These are phyloP conservation scores for Neofusicoccum sp. DNA, from an alignment of 2,329 filamentous ascomycete genomes.

Conservation along the genomic window DNA sequence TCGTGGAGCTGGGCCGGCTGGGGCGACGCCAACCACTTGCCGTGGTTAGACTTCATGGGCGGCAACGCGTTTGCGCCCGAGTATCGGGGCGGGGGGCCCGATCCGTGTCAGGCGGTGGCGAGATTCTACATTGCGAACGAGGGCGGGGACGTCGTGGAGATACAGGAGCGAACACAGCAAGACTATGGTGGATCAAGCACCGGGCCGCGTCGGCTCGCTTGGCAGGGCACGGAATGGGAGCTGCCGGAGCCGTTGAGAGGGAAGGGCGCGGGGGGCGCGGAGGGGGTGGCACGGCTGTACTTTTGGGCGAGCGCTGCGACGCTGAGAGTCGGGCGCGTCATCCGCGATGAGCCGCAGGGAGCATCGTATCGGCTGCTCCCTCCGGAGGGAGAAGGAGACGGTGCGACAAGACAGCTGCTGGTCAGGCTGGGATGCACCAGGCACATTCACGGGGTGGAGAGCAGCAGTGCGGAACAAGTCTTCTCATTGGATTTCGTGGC, in stretches of 20 bases:
- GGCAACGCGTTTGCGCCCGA: not conserved
- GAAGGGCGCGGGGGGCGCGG: not conserved
- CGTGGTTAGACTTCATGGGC: not conserved
- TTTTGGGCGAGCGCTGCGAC: not conserved
- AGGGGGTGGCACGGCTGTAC: not conserved
- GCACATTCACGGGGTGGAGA: too few relatives aligned
- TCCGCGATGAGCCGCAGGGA: not conserved
- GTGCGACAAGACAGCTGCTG: not conserved
- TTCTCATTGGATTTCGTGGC: not conserved
- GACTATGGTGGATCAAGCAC: too few relatives aligned
- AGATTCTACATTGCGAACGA: not conserved
- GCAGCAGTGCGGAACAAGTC: not conserved
- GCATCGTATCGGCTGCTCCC: not conserved
- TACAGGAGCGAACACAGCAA: not conserved
- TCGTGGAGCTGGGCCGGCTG: not conserved
- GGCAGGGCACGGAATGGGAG: not conserved
- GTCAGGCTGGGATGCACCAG: too few relatives aligned
- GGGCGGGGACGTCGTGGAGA: not conserved
- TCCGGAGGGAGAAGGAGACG: not conserved
- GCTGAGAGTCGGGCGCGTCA: not conserved
- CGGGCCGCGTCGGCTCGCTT: not conserved
- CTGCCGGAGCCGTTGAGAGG: not conserved
- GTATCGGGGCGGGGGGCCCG: too few relatives aligned
- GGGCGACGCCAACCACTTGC: not conserved
- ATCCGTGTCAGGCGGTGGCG: not conserved